Conservation (phyloP, 108 stramenopile genomes). For the Chaetoceros tenuissimus region DNA sequence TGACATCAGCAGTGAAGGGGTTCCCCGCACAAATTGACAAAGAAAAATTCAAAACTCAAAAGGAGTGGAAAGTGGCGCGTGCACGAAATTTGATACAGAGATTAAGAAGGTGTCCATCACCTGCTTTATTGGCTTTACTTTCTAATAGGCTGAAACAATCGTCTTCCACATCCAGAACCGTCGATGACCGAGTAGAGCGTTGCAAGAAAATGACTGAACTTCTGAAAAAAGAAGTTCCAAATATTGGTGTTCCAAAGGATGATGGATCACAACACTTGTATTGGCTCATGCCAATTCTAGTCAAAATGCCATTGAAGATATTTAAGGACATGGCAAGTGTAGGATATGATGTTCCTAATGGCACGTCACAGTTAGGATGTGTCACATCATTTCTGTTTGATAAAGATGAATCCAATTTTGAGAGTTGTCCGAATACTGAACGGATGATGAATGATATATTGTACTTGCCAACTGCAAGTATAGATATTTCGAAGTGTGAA, state of each 20-base stretch:
- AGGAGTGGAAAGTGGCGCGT: not conserved
- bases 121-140: conserved; percentile 47
- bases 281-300: conserved; percentile 20
- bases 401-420: not conserved
- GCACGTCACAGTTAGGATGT: conserved; percentile 63
- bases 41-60: not conserved
- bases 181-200: conserved; percentile 12
- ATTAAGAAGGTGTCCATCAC: conserved; percentile 46
- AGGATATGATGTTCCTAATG: conserved; percentile 58
- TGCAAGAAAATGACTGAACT: conserved; percentile 15
- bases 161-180: conserved; percentile 6
- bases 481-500: conserved; percentile 19
- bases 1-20: conserved; percentile 42
- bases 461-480: conserved; percentile 62
- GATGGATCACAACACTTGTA: conserved; percentile 4
- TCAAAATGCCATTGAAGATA: not conserved
- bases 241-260: conserved; percentile 9
- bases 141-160: conserved; percentile 40
- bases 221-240: conserved; percentile 10
- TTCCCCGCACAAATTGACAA: conserved; percentile 21
- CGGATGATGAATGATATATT: conserved; percentile 43
- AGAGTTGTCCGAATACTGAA: conserved; percentile 19
- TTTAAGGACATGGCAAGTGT: not conserved
- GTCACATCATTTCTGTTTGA: conserved; percentile 7
- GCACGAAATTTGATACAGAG: conserved; percentile 18